A percentile compares a stretch with the other conserved stretches of the same genome.
Conservation (phyloP, 164 flowering plant species). For the Kalanchoe fedtschenkoi region DNA sequence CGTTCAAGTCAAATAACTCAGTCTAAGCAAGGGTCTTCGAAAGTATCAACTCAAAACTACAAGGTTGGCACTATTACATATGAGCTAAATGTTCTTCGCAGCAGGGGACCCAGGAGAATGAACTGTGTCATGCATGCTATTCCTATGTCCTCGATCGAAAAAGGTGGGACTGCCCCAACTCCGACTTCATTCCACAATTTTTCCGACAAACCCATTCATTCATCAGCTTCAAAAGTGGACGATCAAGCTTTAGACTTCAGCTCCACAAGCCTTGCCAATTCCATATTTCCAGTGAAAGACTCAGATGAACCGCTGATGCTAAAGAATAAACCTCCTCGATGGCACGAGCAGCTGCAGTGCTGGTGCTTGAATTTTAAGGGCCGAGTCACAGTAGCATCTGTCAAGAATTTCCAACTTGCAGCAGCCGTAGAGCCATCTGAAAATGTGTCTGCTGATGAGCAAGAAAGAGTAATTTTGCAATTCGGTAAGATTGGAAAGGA, state of each 20-base stretch:
- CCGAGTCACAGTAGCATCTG: conserved; percentile 63
- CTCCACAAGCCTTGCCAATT: conserved; percentile 21
- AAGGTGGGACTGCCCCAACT: conserved; percentile 52
- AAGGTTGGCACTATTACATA: conserved; percentile 37
- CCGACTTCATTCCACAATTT: conserved; percentile 24
- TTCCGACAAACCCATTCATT: conserved; percentile 17
- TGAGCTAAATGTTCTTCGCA: conserved; percentile 62
- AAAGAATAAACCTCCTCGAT: conserved; percentile 50
- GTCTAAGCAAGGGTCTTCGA: conserved; percentile 47
- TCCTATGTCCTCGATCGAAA: conserved; percentile 46
- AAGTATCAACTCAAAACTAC: conserved; percentile 41
- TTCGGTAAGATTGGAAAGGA: conserved; percentile 65
- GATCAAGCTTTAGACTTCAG: conserved; percentile 15
- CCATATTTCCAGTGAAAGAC: conserved; percentile 9
- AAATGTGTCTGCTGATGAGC: conserved; percentile 27
- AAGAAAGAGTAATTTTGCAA: conserved; percentile 45
- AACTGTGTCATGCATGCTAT: conserved; percentile 50
- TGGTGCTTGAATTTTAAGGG: no score
- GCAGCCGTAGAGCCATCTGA: conserved; percentile 28
- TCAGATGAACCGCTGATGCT: conserved; percentile 26
- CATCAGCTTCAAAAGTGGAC: conserved; percentile 14
- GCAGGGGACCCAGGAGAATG: conserved; percentile 67
- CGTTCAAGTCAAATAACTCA: conserved; percentile 29
- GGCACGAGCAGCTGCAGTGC: conserved; percentile 54
- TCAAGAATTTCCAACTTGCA: conserved; percentile 57